Conservation (phyloP, 148 eudicot genomes). For the Pharnaceum exiguum region DNA sequence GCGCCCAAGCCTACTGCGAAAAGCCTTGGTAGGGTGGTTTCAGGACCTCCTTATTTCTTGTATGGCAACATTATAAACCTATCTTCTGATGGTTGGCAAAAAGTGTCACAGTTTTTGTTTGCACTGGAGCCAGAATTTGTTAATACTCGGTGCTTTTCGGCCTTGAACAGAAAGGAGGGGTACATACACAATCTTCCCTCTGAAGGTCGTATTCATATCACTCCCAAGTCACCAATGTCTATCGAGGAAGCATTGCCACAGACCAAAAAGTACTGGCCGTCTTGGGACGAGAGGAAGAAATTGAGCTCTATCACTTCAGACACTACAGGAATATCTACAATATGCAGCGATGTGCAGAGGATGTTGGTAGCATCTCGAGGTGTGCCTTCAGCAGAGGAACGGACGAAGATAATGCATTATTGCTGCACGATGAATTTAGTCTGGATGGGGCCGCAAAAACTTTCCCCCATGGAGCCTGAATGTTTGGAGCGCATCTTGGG, state of each 20-base stretch:
- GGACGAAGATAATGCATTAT: conserved; percentile 54
- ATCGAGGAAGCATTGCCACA: conserved; percentile 69
- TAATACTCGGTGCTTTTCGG: conserved; percentile 57
- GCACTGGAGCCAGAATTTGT: conserved; percentile 69
- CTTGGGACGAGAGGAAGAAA: conserved; percentile 87
- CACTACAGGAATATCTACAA: conserved; percentile 33
- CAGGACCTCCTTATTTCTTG: conserved; percentile 74
- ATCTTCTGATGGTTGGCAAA: conserved; percentile 57
- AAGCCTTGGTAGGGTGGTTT: conserved; percentile 43
- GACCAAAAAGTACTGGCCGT: conserved; percentile 79
- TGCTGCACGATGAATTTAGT: conserved; percentile 55
- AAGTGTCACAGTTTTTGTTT: conserved; percentile 69
- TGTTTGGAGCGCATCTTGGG: conserved; percentile 68
- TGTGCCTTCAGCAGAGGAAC: conserved; percentile 46
- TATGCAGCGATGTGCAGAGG: conserved; percentile 54
- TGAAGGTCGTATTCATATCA: conserved; percentile 47
- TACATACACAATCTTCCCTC: conserved; percentile 83
- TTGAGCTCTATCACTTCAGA: conserved; percentile 55
- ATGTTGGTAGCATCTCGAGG: conserved; percentile 45
- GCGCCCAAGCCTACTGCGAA: conserved; percentile 35
- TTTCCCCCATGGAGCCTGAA: conserved; percentile 74
- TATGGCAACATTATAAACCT: conserved; percentile 70
- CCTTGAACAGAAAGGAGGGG: conserved; percentile 78
- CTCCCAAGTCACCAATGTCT: conserved; percentile 64
- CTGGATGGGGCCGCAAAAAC: conserved; percentile 62